phyloP scores from a whole-genome alignment of 2,329 filamentous ascomycete genomes.

The Cladosporium austrohemisphaericum region DNA sequence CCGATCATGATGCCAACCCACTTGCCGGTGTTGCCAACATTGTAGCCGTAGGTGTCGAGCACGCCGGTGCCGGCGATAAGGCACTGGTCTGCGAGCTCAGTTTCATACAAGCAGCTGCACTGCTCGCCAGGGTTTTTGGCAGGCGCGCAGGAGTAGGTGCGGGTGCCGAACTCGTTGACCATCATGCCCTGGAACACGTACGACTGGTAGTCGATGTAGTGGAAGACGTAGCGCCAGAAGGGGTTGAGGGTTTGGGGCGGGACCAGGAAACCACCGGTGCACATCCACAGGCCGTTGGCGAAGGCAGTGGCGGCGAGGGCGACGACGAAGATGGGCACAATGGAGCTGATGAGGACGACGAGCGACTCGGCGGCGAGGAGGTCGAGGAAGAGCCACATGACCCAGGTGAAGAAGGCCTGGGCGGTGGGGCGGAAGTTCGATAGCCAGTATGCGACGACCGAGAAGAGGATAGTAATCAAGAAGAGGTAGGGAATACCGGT shows the following conservation, averaged over 20 bases:
- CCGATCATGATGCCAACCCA: conserved; percentile 75
- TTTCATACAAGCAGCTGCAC: conserved; percentile 67
- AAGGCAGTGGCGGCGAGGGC: conserved; percentile 76
- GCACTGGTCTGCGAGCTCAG: conserved; percentile 52
- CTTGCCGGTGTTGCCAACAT: conserved; percentile 57
- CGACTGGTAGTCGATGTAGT: conserved; percentile 82
- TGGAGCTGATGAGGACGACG: conserved; percentile 68
- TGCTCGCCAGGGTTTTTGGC: conserved; percentile 50
- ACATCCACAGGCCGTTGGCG: conserved; percentile 88
- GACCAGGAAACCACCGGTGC: conserved; percentile 77
- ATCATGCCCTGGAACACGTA: conserved; percentile 93
- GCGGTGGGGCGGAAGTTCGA: conserved; percentile 67
- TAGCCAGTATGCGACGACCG: conserved; percentile 73
- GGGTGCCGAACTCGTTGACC: conserved; percentile 74
- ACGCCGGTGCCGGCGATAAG: conserved; percentile 69
- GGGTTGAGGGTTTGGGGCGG: conserved; percentile 67
- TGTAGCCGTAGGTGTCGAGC: conserved; percentile 66
- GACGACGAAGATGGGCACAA: conserved; percentile 78
- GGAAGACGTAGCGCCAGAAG: conserved; percentile 84
- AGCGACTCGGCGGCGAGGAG: conserved; percentile 77
- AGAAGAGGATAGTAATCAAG: conserved; percentile 71
- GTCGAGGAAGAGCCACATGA: conserved; percentile 83
- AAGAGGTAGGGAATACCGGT: conserved; percentile 80
- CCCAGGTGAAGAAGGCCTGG: conserved; percentile 68
- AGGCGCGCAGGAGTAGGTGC: conserved; percentile 59